These are phyloP conservation scores for Kalmusia sp. DNA, from an alignment of 2,329 filamentous ascomycete species.

Conservation along the genomic window DNA sequence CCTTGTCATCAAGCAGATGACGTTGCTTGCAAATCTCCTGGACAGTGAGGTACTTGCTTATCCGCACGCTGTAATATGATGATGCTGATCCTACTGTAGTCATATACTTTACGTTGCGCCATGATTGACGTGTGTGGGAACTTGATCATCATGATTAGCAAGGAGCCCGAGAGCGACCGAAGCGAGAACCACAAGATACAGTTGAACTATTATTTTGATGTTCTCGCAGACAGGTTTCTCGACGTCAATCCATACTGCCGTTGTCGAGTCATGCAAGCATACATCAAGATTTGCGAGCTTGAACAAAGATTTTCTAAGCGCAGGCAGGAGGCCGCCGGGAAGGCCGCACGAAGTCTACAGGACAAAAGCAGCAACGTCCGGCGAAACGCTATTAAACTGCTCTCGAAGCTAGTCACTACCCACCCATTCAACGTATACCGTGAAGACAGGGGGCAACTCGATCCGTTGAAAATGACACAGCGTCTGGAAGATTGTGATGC, in stretches of 20 bases:
- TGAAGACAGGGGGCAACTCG: conserved; percentile 76
- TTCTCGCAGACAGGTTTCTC: conserved; percentile 92
- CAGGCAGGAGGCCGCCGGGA: conserved; percentile 83
- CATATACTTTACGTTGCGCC: conserved; percentile 90
- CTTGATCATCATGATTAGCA: conserved; percentile 87
- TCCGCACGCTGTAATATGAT: background rate
- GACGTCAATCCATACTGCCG: conserved; percentile 97
- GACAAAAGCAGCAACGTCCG: conserved; percentile 99
- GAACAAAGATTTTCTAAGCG: conserved; percentile 90
- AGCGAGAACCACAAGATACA: conserved; percentile 94
- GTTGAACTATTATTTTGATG: conserved; percentile 95
- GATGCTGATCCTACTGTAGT: conserved; percentile 56
- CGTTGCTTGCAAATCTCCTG: conserved; percentile 88
- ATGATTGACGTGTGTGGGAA: conserved; percentile 98
- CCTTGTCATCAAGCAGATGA: conserved; percentile 97
- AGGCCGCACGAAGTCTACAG: conserved; percentile 87
- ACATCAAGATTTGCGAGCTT: conserved; percentile 89
- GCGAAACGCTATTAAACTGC: conserved; percentile 90
- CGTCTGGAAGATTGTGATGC: conserved; percentile 82
- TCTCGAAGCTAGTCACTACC: conserved; percentile 87
- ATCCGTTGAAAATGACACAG: conserved; percentile 79
- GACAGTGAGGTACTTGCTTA: conserved; percentile 77
- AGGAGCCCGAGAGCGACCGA: conserved; percentile 77
- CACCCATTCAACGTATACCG: conserved; percentile 75
- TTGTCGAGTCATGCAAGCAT: conserved; percentile 90